A percentile compares a stretch with the other conserved stretches of the same genome.
phyloP scores from a whole-genome alignment of 805 yeast genomes.

The Starmerella etchellsii region DNA sequence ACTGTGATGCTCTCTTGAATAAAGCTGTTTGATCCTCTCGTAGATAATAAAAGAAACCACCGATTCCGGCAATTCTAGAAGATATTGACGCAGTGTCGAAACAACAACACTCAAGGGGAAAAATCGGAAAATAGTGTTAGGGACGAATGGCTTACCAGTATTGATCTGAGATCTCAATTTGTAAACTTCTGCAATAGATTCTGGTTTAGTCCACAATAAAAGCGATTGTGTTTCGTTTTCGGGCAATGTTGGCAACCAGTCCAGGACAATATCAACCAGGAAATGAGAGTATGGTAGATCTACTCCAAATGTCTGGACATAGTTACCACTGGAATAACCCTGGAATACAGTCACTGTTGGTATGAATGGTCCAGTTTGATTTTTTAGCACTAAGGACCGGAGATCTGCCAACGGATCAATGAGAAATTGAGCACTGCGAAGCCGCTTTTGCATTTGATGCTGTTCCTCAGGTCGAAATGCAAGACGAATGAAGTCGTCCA shows the following conservation, averaged over 20 bases:
- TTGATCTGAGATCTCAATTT: constrained; percentile 37
- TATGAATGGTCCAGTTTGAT: constrained; percentile 56
- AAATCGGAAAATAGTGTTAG: constrained; percentile 27
- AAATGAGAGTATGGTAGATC: constrained; percentile 55
- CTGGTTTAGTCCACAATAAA: constrained; percentile 42
- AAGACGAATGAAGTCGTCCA: constrained; percentile 42
- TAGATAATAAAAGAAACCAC: constrained; percentile 49
- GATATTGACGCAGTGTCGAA: constrained; percentile 48
- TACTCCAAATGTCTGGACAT: constrained; percentile 68
- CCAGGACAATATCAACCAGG: constrained; percentile 45
- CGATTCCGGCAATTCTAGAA: constrained; percentile 66
- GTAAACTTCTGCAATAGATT: constrained; percentile 45
- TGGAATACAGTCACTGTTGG: constrained; percentile 63
- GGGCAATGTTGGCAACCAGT: constrained; percentile 30
- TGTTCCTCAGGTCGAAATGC: constrained; percentile 35
- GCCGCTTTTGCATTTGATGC: constrained; percentile 38
- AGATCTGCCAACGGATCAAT: constrained; percentile 56
- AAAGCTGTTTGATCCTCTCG: constrained; percentile 46
- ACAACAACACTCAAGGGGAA: constrained; percentile 42
- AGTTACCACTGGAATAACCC: constrained; percentile 48
- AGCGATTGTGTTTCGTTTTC: background rate
- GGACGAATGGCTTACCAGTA: constrained; percentile 25
- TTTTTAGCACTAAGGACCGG: constrained; percentile 42
- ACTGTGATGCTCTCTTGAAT: constrained; percentile 19
- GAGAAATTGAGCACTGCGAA: constrained; percentile 42